Evolutionary conservation across 768 basidiomycete genomes (phyloP).

Genomic region (Xerocomus brunneocitrinus): DNA sequence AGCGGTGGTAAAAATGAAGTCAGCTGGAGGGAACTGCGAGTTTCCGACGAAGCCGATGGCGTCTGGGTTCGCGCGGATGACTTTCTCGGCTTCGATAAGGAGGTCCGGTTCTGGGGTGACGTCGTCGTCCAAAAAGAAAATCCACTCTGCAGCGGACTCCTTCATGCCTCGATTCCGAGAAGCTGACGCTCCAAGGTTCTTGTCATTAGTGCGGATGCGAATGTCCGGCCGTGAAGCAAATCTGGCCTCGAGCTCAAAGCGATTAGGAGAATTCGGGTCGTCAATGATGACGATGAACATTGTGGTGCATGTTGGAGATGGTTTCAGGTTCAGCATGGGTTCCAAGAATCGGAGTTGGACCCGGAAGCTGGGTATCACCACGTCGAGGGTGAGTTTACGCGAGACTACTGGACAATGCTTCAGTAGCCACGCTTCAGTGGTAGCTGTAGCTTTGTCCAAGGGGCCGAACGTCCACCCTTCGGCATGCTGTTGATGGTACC

Average conservation of each 20-base stretch:
- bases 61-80: constrained; percentile 41
- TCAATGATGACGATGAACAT: constrained; percentile 61
- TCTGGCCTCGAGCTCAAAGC: constrained; percentile 35
- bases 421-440: constrained; percentile 36
- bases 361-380: constrained; percentile 54
- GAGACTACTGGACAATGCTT: constrained; percentile 15
- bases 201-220: constrained; percentile 47
- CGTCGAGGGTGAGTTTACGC: constrained; percentile 47
- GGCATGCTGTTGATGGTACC: constrained; percentile 45
- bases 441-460: constrained; percentile 38
- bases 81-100: constrained; percentile 42
- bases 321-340: constrained; percentile 40
- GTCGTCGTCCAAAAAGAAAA: constrained; percentile 60
- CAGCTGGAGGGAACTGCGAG: constrained; percentile 44
- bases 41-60: constrained; percentile 56
- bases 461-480: constrained; percentile 46
- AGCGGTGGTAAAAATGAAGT: constrained; percentile 48
- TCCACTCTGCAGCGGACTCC: constrained; percentile 56
- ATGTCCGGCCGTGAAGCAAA: constrained; percentile 45
- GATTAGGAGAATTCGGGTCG: constrained; percentile 41
- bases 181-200: constrained; percentile 48
- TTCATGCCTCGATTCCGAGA: constrained; percentile 52
- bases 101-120: constrained; percentile 40
- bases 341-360: constrained; percentile 44
- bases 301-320: constrained; percentile 39